These are phyloP conservation scores for Rhodamnia argentea DNA, from an alignment of 345 rosid species.

Conservation along the genomic window DNA sequence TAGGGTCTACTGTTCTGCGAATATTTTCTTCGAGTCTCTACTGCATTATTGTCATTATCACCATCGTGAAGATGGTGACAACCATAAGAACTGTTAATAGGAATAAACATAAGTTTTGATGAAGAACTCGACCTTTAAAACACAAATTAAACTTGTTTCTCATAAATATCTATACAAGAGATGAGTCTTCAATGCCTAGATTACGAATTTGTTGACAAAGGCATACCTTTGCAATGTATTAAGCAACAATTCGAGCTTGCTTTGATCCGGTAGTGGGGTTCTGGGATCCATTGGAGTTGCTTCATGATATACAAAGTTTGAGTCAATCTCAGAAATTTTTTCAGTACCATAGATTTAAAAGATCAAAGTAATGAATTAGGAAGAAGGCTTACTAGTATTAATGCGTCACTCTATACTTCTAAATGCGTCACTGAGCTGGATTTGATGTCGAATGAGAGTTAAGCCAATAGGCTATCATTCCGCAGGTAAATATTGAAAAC, in stretches of 20 bases:
- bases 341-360: neutral
- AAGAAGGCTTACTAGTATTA: neutral
- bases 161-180: neutral
- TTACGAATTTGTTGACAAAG: neutral
- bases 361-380: neutral
- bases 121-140: neutral
- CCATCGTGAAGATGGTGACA: neutral
- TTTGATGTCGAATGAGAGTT: neutral
- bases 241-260: conserved; percentile 9
- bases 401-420: neutral
- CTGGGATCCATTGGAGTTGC: conserved; percentile 1
- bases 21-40: conserved; percentile 12
- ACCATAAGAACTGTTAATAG: neutral
- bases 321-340: neutral
- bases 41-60: neutral
- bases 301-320: neutral
- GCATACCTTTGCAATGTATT: conserved; percentile 13
- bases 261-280: conserved; percentile 6
- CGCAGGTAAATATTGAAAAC: no score
- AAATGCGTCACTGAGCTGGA: neutral
- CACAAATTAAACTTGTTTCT: neutral
- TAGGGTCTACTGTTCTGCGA: conserved; percentile 15
- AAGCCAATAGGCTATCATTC: neutral
- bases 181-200: neutral
- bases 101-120: neutral